A percentile compares a stretch with the other conserved stretches of the same genome.
phyloP scores from a whole-genome alignment of 2,329 filamentous ascomycete species.

The Stromatinia cepivora region DNA sequence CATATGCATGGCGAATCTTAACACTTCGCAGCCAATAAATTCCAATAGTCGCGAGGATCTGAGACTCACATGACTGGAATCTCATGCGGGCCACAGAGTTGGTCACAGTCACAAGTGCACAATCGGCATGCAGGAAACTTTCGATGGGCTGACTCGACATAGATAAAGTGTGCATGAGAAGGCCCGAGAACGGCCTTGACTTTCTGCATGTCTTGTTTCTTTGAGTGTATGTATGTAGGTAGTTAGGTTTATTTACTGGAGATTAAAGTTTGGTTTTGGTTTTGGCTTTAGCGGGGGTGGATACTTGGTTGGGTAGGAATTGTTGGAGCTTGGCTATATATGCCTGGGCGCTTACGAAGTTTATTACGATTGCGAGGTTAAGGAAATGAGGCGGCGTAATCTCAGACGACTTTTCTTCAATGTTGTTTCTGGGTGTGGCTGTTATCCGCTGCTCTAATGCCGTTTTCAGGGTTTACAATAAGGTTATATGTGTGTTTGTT shows the following conservation, averaged over 20 bases:
- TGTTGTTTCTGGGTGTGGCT: neutral
- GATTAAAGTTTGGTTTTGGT: neutral
- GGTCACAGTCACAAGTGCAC: neutral
- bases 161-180: neutral
- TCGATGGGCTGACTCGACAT: neutral
- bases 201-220: neutral
- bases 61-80: constrained; percentile 14
- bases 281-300: neutral
- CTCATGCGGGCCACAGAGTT: neutral
- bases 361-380: constrained; percentile 3
- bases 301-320: constrained; percentile 14
- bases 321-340: neutral
- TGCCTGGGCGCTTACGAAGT: neutral
- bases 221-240: neutral
- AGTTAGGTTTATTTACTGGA: neutral
- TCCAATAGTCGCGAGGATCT: neutral
- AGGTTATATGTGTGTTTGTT: neutral
- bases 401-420: neutral
- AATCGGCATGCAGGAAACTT: neutral
- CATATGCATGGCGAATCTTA: neutral
- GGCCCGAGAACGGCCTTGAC: constrained; percentile 8
- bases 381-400: neutral
- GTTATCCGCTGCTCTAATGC: constrained; percentile 2
- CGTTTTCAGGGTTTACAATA: neutral
- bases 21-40: neutral